A percentile compares a stretch with the other conserved stretches of the same genome.
Evolutionary conservation across 2,329 filamentous ascomycete genomes (phyloP).

Genomic region (Ophiostoma australiae): DNA sequence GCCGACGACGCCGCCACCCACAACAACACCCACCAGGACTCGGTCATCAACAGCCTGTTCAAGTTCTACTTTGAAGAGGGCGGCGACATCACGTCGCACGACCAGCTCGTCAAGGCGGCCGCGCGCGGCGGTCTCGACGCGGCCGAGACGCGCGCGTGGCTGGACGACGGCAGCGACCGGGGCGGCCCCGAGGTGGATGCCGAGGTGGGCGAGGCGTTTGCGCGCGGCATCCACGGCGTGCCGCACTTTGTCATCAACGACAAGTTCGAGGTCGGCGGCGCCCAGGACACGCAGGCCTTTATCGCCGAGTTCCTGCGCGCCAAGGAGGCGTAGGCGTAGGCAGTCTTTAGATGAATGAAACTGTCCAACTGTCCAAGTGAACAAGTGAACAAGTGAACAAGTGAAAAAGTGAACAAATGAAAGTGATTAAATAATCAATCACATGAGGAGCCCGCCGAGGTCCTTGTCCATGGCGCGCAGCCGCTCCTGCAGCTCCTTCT

Average conservation of each 20-base stretch:
- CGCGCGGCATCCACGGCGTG: constrained; percentile 58
- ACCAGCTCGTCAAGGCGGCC: constrained; percentile 49
- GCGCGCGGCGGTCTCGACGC: constrained; percentile 50
- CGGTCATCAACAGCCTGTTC: constrained; percentile 60
- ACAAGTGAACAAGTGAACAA: background rate
- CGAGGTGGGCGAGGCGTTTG: constrained; percentile 50
- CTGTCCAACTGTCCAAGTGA: background rate
- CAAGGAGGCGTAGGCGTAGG: constrained; percentile 29
- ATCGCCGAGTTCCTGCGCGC: constrained; percentile 58
- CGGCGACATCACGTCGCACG: constrained; percentile 56
- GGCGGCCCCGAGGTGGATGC: constrained; percentile 55
- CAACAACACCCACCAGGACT: constrained; percentile 30
- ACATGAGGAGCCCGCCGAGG: constrained; percentile 52
- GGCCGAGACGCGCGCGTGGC: constrained; percentile 49
- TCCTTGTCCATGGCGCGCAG: constrained; percentile 53
- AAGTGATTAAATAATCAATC: constrained; percentile 26
- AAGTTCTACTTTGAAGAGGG: constrained; percentile 60
- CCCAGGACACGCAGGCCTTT: constrained; percentile 65
- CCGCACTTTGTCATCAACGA: constrained; percentile 71
- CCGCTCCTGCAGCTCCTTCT: constrained; percentile 51
- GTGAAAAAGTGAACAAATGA: no score
- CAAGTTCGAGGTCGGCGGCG: constrained; percentile 62
- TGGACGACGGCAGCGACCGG: constrained; percentile 48
- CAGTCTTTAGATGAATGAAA: background rate
- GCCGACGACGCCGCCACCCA: background rate